Base-by-base conservation (phyloP, 2,329 filamentous ascomycete species). In the Emergomyces orientalis region DNA sequence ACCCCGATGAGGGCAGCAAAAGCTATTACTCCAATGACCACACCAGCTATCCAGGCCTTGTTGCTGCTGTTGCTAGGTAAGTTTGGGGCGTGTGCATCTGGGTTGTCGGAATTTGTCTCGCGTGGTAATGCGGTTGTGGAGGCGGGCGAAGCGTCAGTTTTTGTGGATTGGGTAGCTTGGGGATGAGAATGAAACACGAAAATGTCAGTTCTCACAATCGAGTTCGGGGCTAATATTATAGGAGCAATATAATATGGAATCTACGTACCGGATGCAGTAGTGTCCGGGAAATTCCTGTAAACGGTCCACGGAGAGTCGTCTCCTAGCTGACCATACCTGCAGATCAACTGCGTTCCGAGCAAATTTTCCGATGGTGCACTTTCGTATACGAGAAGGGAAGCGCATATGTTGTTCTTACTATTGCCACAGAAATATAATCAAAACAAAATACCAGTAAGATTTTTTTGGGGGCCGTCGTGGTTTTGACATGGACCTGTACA, bases 261-360 rank as follows among this genome's bases (percentile, higher is more conserved):
- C 25, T 59, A 59, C 57, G 27, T 59, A 59, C 57, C 25, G 9
- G 27, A 45, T 45, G 57, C 17, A 41, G 57, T 59, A 32, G 39
- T 34, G 27, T 59, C 41, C 1, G 57, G 57, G 32, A 47, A 49
- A 17, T 47, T 45, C 41, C 41, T 34, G n/a, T 59, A 59, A 25
- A 41, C 57, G 6, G 25, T 47, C 57, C 57, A 59, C 25, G 22
- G 25, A 34, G 57, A 41, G 34, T 8, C 8, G 30, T 59, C 57
- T 32, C 41, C 41, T 3, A 59, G 43, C 41, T 47, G 41, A 11
- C 17, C 39, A 30, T 32, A 47, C 41, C 57, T 59, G 25, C 57
- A 59, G 39, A 34, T 41, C 27, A 59, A 25, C 41, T 59, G 57
- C 57, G 57, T 59, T 32, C 57, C 57, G 43, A 59, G 41, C 17